Base-by-base conservation (phyloP, 2,329 filamentous ascomycete species). In the Colletotrichum godetiae region DNA sequence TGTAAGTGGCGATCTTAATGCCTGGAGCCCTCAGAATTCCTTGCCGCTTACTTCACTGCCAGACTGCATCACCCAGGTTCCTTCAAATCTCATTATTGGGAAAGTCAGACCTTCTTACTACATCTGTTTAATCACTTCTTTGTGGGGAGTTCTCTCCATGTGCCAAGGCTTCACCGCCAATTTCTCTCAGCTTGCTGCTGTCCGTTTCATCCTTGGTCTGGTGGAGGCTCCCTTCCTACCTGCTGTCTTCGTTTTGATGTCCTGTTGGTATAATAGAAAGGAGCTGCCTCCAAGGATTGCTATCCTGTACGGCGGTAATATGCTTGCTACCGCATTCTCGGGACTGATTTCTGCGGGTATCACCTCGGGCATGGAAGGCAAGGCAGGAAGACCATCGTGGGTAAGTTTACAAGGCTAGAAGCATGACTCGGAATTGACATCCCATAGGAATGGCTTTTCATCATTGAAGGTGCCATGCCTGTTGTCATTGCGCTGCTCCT, bases 291-390 rank as follows among this genome's bases (percentile, higher is more conserved):
- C 91, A 15, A 85, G 91, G 19, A 92, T 90, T n/a, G 89, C 90
- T 10, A 84, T 92, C 6, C 84, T 83, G 0, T 83, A 88, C 67
- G 90, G 90, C 0, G 92, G 91, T 0, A 90, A 90, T 6, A 84
- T 94, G n/a, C 86, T 93, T 5, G 91, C 90, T 0, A 91, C 91
- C 0, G 92, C 92, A 0, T 93, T 94, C 77, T 91, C 91, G 0
- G 92, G 91, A 1, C 82, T 92, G n/a, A 84, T 92, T 22, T 88
- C 89, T 2, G 90, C 89, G 1, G 88, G 91, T 5, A 92, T 95
- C 58, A 90, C 90, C 0, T 82, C 83, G 19, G 87, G 88, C 42
- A 86, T 93, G 83, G 82, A 84, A 65, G 79, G 81, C 15, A 68
- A 68, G 52, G 67, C 67, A 12, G 67, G 67, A n/a, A 63, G 35